Base-by-base conservation (phyloP, 1,284 basidiomycete species). In the Hypsizygus ulmarius region DNA sequence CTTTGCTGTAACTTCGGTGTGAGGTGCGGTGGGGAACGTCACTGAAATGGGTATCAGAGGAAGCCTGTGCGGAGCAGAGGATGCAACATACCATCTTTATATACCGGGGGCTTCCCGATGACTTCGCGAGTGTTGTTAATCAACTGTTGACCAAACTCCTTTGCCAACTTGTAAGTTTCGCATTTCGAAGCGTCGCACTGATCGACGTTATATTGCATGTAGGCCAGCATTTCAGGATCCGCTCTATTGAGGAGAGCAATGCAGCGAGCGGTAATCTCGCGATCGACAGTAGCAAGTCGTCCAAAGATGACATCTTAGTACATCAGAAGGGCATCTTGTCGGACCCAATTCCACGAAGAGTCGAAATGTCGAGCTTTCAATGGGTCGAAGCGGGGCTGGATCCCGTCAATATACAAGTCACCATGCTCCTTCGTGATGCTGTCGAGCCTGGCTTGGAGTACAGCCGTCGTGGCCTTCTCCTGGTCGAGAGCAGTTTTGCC, bases 321-420 rank as follows among this genome's bases (percentile, higher is more conserved):
- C 89, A 98, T 93, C 52, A 91, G 75, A 34, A 98, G 77, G 19
- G 94, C 92, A 56, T 96, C 93, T 71, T 97, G 94, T 57, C 96
- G 87, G 43, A 91, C 94, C 97, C 96, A 99, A 69, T 99, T 99
- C 96, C 96, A 99, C 9, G 89, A 93, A 8, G 94, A 97, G 67
- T 97, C 94, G 74, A 99, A 99, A 64, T 90, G 92, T 43, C 97
- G 90, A 15, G 95, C 96, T 71, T 99, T 99, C 65, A 96, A 77
- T 2, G 91, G 86, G 61, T 95, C 91, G 72, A 99, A 99, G 50
- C 82, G 78, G 12, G 96, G 95, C 64, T 94, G 84, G 57, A 99
- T 97, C 38, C 96, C 96, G 49, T 97, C 90, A 55, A 97, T 77
- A 71, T 99, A 99, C 0, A 78, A 68, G 58, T 98, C 95, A 21